phyloP scores from a whole-genome alignment of 2,329 filamentous ascomycete genomes.

The Neonectria coccinea region DNA sequence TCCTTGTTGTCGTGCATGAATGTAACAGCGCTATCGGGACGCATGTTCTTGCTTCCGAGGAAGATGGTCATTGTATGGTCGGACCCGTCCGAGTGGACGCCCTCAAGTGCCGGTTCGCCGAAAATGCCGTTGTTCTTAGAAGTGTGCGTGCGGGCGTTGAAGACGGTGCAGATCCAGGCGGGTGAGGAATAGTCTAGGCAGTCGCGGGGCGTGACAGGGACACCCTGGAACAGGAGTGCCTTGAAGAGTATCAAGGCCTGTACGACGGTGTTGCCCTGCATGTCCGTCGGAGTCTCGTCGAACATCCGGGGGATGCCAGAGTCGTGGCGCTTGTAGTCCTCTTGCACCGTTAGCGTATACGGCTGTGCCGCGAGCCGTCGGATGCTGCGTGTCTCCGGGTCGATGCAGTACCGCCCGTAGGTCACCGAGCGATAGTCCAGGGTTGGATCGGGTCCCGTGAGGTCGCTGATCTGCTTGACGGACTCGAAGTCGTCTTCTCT shows the following conservation, averaged over 20 bases:
- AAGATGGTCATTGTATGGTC: slow-evolving; percentile 48
- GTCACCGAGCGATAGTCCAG: slow-evolving; percentile 40
- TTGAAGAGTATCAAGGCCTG: slow-evolving; percentile 49
- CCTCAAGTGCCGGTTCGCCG: slow-evolving; percentile 47
- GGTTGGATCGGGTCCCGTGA: slow-evolving; percentile 41
- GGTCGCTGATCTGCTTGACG: slow-evolving; percentile 39
- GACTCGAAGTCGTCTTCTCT: slow-evolving; percentile 41
- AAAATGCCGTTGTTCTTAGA: slow-evolving; percentile 33
- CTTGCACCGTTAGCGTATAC: slow-evolving; percentile 41
- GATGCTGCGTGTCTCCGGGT: slow-evolving; percentile 36
- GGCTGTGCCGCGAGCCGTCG: slow-evolving; percentile 45
- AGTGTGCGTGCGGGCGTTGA: slow-evolving; percentile 45
- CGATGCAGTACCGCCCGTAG: slow-evolving; percentile 43
- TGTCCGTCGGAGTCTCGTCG: slow-evolving; percentile 40
- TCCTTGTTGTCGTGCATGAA: slow-evolving; percentile 43
- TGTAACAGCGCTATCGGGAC: slow-evolving; percentile 43
- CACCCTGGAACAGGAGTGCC: slow-evolving; percentile 41
- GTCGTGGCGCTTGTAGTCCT: slow-evolving; percentile 47
- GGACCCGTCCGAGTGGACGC: slow-evolving; percentile 46
- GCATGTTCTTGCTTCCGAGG: slow-evolving; percentile 45
- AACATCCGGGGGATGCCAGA: slow-evolving; percentile 42
- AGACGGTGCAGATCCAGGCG: slow-evolving; percentile 42
- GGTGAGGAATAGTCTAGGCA: slow-evolving; percentile 41
- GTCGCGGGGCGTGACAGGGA: slow-evolving; percentile 33
- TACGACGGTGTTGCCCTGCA: slow-evolving; percentile 46